Evolutionary conservation across 305 asterid genomes (phyloP), one percentile per base, ranked within the genome.

Genomic region (Fraxinus velutina): DNA sequence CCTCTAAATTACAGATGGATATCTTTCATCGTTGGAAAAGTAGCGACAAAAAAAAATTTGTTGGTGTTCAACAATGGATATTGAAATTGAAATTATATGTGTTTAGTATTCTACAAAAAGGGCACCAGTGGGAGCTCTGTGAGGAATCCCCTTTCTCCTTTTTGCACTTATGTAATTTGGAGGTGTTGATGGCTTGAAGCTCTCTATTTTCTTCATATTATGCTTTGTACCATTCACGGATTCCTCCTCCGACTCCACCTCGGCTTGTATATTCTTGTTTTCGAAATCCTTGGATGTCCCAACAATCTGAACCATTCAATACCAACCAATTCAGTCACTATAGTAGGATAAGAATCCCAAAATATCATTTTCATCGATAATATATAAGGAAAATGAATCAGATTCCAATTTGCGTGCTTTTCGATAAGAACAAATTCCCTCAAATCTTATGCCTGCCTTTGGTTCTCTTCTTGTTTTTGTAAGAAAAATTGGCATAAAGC

Each of bases 131-230:
- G 98, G 98, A 84, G 98, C 90, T 84, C 98, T 85, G 83, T 91
- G 98, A 57, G 97, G 98, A 83, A 92, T 87, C 36, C 96, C 98
- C 90, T 93, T 93, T 76, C 98, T 89, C 74, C 94, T 81, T 76
- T 92, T 90, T 70, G 91, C 88, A 15, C 87, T 86, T 84, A 90
- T 82, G 84, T 81, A 83, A 84, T 78, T 91, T 70, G 96, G 94
- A 0, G 98, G 98, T 15, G 98, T 93, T 3, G 94, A 91, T 24
- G 97, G 97, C 15, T 79, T 89, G 80, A 92, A 88, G 83, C 82
- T 84, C 76, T 82, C 87, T 17, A 75, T 62, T 73, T 78, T 88
- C 82, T 66, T 82, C 73, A 42, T 42, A 12, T 2, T 42, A 42
- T 42, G 52, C 52, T 42, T 42, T 42, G 76, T 86, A 27, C 74